phyloP scores from a whole-genome alignment of 768 basidiomycete species.

The Dentipellis sp. region DNA sequence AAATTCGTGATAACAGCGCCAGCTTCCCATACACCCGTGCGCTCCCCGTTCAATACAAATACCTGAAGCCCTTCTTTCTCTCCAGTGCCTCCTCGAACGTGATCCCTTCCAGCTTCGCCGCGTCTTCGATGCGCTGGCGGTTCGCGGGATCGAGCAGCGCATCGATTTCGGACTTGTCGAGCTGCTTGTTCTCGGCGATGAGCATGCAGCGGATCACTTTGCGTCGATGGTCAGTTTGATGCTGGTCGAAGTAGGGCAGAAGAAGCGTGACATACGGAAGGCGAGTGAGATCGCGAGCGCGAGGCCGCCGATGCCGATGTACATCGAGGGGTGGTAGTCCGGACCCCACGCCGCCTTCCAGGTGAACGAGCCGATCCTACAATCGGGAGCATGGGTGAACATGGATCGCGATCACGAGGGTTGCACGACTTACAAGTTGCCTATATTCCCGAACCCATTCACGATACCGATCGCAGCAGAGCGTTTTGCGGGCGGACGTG shows the following conservation, averaged over 20 bases:
- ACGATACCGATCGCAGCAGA: conserved; percentile 54
- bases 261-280: conserved; percentile 20
- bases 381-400: neutral
- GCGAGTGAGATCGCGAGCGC: conserved; percentile 23
- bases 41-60: conserved; percentile 31
- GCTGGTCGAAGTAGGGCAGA: neutral
- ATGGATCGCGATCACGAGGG: neutral
- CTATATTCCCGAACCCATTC: conserved; percentile 51
- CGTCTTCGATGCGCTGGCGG: conserved; percentile 43
- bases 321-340: conserved; percentile 53
- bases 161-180: conserved; percentile 39
- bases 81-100: conserved; percentile 51
- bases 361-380: conserved; percentile 49
- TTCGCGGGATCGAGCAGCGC: conserved; percentile 30
- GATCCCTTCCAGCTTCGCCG: conserved; percentile 49
- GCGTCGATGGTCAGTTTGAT: neutral
- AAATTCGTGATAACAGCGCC: too few species aligned
- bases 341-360: conserved; percentile 60
- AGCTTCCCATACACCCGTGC: too few species aligned
- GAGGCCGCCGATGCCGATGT: conserved; percentile 32
- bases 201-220: conserved; percentile 37
- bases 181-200: conserved; percentile 38
- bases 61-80: conserved; percentile 48
- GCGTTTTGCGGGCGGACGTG: conserved; percentile 49
- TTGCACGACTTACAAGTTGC: conserved; percentile 38